Evolutionary conservation across 768 basidiomycete species (phyloP).

Genomic region (Mycena galericulata): DNA sequence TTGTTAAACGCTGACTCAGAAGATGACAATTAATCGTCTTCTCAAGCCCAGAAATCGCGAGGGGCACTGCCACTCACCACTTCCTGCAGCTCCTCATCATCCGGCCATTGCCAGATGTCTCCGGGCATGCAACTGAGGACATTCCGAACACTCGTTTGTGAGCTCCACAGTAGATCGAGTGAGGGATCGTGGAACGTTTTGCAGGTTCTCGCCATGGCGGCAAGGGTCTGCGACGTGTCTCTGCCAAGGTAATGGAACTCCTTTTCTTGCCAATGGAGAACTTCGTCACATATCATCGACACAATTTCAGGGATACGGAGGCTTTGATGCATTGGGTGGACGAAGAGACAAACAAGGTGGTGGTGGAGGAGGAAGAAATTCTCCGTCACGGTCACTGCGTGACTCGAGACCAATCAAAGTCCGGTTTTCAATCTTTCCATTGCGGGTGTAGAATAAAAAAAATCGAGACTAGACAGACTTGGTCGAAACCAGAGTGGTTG

Average conservation of each 20-base stretch:
- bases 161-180: constrained; percentile 34
- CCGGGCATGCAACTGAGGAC: neutral
- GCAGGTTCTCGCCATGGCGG: constrained; percentile 29
- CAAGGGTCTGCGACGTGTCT: constrained; percentile 8
- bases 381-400: no score
- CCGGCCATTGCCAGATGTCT: neutral
- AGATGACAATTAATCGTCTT: neutral
- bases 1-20: neutral
- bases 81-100: no score
- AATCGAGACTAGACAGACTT: no score
- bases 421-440: no score
- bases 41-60: neutral
- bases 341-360: no score
- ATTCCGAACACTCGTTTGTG: neutral
- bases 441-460: no score
- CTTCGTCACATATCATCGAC: neutral
- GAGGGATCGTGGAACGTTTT: constrained; percentile 31
- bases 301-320: constrained; percentile 31
- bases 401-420: no score
- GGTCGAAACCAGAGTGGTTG: no score
- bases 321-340: constrained; percentile 20
- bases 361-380: no score
- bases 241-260: no score
- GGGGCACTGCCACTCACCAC: neutral
- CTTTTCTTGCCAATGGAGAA: no score